Conservation (phyloP, 495 filamentous ascomycete genomes). For the Astrothelium macrocarpum region DNA sequence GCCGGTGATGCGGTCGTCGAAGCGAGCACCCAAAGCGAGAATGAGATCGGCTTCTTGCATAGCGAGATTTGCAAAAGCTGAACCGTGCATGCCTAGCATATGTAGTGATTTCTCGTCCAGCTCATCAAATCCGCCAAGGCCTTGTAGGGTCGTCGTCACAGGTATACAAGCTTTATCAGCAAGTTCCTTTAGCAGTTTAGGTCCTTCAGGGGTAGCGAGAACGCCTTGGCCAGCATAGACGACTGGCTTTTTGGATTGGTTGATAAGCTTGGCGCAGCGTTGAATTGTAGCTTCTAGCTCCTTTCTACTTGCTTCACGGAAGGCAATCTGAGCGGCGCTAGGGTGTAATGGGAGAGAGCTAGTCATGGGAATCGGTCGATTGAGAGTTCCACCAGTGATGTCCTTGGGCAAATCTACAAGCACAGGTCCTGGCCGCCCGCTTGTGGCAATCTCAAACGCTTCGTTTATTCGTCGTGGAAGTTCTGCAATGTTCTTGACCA, state of each 20-base stretch:
- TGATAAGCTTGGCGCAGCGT: constrained; percentile 58
- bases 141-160: constrained; percentile 71
- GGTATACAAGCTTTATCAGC: constrained; percentile 63
- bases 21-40: constrained; percentile 64
- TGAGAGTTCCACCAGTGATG: constrained; percentile 57
- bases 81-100: constrained; percentile 79
- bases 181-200: constrained; percentile 56
- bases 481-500: constrained; percentile 71
- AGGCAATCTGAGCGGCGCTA: constrained; percentile 59
- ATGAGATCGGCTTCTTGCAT: constrained; percentile 73
- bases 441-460: constrained; percentile 76
- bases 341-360: constrained; percentile 55
- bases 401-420: constrained; percentile 74
- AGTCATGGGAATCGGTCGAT: constrained; percentile 58
- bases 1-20: constrained; percentile 68
- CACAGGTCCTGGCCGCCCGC: constrained; percentile 66
- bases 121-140: constrained; percentile 68
- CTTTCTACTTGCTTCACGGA: constrained; percentile 45
- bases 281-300: constrained; percentile 52
- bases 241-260: constrained; percentile 64
- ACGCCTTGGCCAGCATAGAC: constrained; percentile 69
- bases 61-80: constrained; percentile 68
- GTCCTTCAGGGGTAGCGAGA: constrained; percentile 53
- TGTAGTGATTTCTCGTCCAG: constrained; percentile 66
- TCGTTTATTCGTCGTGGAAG: constrained; percentile 71